phyloP scores from a whole-genome alignment of 2,329 filamentous ascomycete genomes.

The Cladosporium colombiae region DNA sequence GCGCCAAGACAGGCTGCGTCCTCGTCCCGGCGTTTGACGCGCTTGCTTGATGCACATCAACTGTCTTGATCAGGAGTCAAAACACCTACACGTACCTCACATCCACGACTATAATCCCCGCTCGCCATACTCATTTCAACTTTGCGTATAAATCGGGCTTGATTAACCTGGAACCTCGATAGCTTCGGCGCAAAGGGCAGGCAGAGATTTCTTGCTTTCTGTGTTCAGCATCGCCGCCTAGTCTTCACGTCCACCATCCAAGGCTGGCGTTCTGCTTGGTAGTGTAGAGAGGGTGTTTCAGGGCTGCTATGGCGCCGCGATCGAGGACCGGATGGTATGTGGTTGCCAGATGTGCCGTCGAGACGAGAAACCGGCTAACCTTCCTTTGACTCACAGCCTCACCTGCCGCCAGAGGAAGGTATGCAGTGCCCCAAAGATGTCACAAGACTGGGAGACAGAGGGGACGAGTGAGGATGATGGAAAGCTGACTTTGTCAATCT shows the following conservation, averaged over 20 bases:
- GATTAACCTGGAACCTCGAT: neutral
- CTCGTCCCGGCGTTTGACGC: neutral
- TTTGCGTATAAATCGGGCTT: neutral
- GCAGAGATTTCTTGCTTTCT: neutral
- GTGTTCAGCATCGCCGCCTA: neutral
- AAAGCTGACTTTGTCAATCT: constrained; percentile 2
- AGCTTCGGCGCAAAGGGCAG: neutral
- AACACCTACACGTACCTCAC: neutral
- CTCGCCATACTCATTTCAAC: neutral
- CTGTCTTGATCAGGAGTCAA: neutral
- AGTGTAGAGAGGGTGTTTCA: neutral
- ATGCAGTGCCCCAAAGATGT: constrained; percentile 17
- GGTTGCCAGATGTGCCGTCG: constrained; percentile 6
- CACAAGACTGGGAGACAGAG: neutral
- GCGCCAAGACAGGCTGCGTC: constrained; percentile 4
- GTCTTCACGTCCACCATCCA: neutral
- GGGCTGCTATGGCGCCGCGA: constrained; percentile 31
- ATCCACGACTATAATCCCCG: neutral
- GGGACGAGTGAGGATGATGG: neutral
- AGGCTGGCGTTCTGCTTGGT: neutral
- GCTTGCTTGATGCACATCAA: neutral
- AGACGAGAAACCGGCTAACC: constrained; percentile 29
- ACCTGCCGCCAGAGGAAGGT: constrained; percentile 39
- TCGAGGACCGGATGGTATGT: constrained; percentile 39
- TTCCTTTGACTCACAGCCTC: constrained; percentile 31